A percentile compares a stretch with the other conserved stretches of the same genome.
These are phyloP conservation scores for Xylariaceae sp. DNA, from an alignment of 2,329 filamentous ascomycete genomes.

Conservation along the genomic window DNA sequence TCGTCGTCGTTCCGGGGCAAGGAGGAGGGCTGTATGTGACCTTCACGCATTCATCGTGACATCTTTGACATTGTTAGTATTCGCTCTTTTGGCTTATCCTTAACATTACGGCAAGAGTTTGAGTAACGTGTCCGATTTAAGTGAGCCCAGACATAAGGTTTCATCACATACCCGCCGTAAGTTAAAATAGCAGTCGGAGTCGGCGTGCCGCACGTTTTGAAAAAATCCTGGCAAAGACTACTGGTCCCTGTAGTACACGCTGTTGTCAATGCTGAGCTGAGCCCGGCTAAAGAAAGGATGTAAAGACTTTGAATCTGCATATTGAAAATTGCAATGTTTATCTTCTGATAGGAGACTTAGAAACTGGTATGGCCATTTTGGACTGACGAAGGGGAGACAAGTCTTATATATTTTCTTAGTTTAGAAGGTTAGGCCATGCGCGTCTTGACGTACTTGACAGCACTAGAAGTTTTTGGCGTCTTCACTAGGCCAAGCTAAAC, in stretches of 20 bases:
- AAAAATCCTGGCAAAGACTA: constrained; percentile 22
- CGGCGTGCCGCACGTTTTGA: constrained; percentile 23
- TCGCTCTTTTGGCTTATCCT: no score
- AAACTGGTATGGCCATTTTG: no score
- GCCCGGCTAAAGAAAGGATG: constrained; percentile 9
- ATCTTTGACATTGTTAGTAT: not conserved
- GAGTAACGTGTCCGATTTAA: no score
- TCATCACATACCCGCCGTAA: constrained; percentile 15
- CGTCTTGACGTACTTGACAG: no score
- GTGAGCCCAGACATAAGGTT: not conserved
- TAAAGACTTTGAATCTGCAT: constrained; percentile 10
- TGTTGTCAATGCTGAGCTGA: constrained; percentile 7
- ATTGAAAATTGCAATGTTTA: not conserved
- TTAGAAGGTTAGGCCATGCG: no score
- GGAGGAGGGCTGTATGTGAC: constrained; percentile 1
- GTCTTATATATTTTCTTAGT: no score
- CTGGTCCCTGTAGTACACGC: constrained; percentile 18
- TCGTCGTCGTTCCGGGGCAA: constrained; percentile 4
- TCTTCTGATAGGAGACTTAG: no score
- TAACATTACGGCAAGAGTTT: no score
- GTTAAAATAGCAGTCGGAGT: constrained; percentile 19
- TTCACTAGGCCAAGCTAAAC: no score
- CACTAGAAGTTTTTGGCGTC: no score
- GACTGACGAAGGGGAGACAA: no score
- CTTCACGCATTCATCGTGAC: not conserved